Evolutionary conservation across 495 filamentous ascomycete species (phyloP).

Genomic region (Margaritispora aquatica): DNA sequence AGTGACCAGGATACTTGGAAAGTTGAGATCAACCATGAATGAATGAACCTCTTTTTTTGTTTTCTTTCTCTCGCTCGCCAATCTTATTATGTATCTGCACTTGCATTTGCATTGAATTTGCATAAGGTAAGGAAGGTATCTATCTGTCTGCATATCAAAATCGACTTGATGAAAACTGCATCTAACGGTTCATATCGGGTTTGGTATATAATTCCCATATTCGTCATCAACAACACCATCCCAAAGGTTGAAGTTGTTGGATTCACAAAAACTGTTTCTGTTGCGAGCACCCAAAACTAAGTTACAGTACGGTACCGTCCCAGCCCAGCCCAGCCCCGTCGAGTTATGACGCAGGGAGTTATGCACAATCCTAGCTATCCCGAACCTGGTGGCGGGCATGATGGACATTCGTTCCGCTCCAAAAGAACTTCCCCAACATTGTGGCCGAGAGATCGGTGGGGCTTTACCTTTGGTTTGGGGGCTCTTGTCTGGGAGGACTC

Average conservation of each 20-base stretch:
- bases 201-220: too few species aligned
- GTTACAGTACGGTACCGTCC: too few species aligned
- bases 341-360: conserved; percentile 37
- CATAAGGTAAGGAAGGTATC: too few species aligned
- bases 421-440: conserved; percentile 65
- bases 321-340: background rate
- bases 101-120: too few species aligned
- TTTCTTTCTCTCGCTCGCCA: background rate
- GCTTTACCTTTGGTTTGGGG: too few species aligned
- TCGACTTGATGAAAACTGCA: too few species aligned
- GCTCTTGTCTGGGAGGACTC: too few species aligned
- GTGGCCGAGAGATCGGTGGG: conserved; percentile 79
- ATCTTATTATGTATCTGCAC: background rate
- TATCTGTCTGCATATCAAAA: background rate
- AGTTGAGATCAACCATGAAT: background rate
- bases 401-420: conserved; percentile 6
- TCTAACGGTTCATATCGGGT: background rate
- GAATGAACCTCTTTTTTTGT: too few species aligned
- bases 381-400: too few species aligned
- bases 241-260: too few species aligned
- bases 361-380: conserved; percentile 20
- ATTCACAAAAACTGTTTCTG: too few species aligned
- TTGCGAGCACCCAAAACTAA: background rate
- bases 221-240: too few species aligned
- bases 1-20: background rate